phyloP scores from a whole-genome alignment of 768 basidiomycete genomes.

The Auricularia heimuer region DNA sequence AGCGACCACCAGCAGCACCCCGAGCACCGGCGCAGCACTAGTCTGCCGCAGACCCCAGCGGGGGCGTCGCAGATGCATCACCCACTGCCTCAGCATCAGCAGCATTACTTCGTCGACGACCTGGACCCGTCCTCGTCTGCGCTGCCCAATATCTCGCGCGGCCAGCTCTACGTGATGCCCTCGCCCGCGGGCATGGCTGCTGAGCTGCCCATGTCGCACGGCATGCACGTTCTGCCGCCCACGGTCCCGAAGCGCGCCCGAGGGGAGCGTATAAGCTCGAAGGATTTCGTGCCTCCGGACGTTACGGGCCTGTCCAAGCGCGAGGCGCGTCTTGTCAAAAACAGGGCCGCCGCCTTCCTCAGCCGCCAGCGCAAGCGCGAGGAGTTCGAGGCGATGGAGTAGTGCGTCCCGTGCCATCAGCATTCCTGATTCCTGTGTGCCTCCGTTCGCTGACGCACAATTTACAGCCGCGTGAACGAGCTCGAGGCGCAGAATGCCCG shows the following conservation, averaged over 20 bases:
- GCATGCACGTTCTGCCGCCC: not conserved
- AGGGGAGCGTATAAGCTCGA: constrained; percentile 47
- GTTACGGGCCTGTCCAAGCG: constrained; percentile 82
- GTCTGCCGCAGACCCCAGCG: not conserved
- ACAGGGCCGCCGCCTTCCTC: constrained; percentile 86
- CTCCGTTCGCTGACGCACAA: constrained; percentile 6
- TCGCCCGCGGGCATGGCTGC: not conserved
- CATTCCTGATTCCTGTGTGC: not conserved
- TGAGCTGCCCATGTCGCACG: not conserved
- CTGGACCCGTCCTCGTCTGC: not conserved
- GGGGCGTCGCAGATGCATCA: not conserved
- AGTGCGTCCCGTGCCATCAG: constrained; percentile 43
- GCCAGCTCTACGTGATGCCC: not conserved
- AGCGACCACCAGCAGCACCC: not conserved
- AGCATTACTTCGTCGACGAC: not conserved
- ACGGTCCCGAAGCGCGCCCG: constrained; percentile 22
- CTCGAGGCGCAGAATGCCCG: constrained; percentile 77
- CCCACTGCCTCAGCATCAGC: not conserved
- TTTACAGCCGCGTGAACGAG: constrained; percentile 64
- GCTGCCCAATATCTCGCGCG: not conserved
- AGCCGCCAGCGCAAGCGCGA: constrained; percentile 85
- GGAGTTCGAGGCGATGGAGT: constrained; percentile 85
- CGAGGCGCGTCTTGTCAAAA: constrained; percentile 85
- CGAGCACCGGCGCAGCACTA: not conserved
- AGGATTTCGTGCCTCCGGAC: constrained; percentile 83